These are phyloP conservation scores for Misopates orontium DNA, from an alignment of 257 asterid genomes.

Conservation along the genomic window DNA sequence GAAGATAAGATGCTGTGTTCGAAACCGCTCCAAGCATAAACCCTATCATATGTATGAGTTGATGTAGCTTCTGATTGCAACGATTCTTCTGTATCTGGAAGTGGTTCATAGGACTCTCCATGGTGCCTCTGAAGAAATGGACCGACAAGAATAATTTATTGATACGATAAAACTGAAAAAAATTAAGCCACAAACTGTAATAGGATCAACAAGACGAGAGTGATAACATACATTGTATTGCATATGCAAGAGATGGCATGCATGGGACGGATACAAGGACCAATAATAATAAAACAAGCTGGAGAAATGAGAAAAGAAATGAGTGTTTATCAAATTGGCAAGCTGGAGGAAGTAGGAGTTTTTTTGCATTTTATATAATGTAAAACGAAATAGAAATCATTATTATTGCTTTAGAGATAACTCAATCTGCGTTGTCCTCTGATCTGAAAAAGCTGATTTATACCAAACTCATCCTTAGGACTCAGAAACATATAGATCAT, in stretches of 20 bases:
- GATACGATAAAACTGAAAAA: no score
- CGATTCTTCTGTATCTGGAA: constrained; percentile 56
- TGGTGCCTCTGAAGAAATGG: constrained; percentile 87
- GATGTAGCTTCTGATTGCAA: constrained; percentile 34
- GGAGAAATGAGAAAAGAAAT: constrained; percentile 30
- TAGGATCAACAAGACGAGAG: no score
- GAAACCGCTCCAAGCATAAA: no score
- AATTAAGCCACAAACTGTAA: no score
- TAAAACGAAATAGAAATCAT: no score
- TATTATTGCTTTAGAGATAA: neutral
- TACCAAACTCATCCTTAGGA: no score
- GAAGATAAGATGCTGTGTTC: no score
- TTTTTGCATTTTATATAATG: no score
- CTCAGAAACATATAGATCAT: no score
- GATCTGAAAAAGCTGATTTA: constrained; percentile 89
- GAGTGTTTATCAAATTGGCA: neutral
- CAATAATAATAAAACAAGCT: constrained; percentile 68
- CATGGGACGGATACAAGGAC: constrained; percentile 93
- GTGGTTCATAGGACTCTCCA: constrained; percentile 2
- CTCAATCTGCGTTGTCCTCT: constrained; percentile 32
- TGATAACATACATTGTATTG: constrained; percentile 64
- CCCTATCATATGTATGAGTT: no score
- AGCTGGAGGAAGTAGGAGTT: no score
- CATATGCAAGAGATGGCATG: constrained; percentile 91
- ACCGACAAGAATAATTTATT: no score